Base-by-base conservation (phyloP, 2,329 filamentous ascomycete species). In the Colletotrichum horii region DNA sequence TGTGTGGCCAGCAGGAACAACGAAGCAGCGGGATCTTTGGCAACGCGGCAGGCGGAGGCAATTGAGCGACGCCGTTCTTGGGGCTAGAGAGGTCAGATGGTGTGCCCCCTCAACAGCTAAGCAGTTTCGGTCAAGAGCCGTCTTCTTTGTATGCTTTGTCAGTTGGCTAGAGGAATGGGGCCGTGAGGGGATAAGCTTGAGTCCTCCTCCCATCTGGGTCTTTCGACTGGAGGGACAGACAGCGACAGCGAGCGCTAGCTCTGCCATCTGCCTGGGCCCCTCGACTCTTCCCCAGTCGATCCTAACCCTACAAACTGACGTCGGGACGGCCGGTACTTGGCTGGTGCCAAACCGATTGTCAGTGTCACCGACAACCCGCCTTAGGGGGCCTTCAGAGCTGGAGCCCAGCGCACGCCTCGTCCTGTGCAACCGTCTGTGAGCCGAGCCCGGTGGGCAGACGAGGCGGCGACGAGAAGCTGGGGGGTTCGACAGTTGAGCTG, bases 311-410 rank as follows among this genome's bases (percentile, higher is more conserved):
- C 68, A 38, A 67, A 62, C 22, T 64, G 64, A 68, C 70, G 64
- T 43, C 43, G 58, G 73, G 64, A 60, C 22, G 48, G 70, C 70
- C 70, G 70, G 56, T 73, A 72, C 62, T 73, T 62, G 34, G 24
- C 16, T 72, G 69, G 73, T 34, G 62, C 43, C 69, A 58, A 64
- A 58, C 26, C 43, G 26, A 48, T 56, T 38, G 70, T 60, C 64
- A 67, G n/a, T 60, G 26, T 70, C 66, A 48, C 62, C 38, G 43
- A 15, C 66, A 70, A 64, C 36, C 24, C 16, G 24, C 62, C 26
- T 56, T 19, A 32, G 22, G 24, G 24, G 56, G 52, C 19, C 8
- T n/a, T 43, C 16, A 24, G 38, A 64, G 69, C n/a, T 24, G 34
- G 34, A 43, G 64, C 43, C 30, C 43, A 48, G 69, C 38, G 62